Evolutionary conservation across 108 stramenopile species (phyloP), one percentile per base, ranked within the genome.

Genomic region (Pelagomonas calceolata): DNA sequence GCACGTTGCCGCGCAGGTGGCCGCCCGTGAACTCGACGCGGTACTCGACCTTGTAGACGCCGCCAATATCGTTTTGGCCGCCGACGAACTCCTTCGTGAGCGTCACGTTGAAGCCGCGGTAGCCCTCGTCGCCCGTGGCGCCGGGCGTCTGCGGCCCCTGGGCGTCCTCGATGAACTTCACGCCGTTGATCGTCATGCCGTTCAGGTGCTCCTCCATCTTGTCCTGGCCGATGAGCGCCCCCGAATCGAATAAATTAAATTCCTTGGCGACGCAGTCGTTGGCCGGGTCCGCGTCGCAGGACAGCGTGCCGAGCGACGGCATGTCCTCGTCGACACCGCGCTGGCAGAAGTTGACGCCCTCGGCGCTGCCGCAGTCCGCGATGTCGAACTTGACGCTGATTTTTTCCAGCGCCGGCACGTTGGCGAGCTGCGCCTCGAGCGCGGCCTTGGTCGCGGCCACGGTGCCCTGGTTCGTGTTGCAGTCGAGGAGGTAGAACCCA

Each of bases 1-100:
- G 91, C 18, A 92, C 83, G 75, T 92, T 86, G 16, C 89, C 91
- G 37, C 87, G 76, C 46, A 77, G 69, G 64, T 78, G 82, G 64
- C 77, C 33, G 12, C 89, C 87, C 51, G 84, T 82, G 68, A 92
- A 92, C 30, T 79, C 73, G 37, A 92, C 77, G 60, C 76, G 75
- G 73, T 88, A 92, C 32, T 78, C 34, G 33, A 88, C 35, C 69
- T 86, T 77, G 68, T 88, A 85, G 65, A 76, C 79, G 29, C 89
- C 89, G 39, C 39, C 39, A 12, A 10, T 12, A 26, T 12, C 51
- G 21, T 4, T 3, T 3, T 26, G 26, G 51, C 29, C 51, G 14
- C 9, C 34, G 70, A 15, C 14, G 74, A 73, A 26, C 51, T 60
- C 51, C 21, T 26, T 17, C 51, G 51, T 60, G 21, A 17, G 51